A percentile compares a stretch with the other conserved stretches of the same genome.
These are phyloP conservation scores for Pseudonitzschia delicatissima DNA, from an alignment of 108 stramenopile genomes.

Conservation along the genomic window DNA sequence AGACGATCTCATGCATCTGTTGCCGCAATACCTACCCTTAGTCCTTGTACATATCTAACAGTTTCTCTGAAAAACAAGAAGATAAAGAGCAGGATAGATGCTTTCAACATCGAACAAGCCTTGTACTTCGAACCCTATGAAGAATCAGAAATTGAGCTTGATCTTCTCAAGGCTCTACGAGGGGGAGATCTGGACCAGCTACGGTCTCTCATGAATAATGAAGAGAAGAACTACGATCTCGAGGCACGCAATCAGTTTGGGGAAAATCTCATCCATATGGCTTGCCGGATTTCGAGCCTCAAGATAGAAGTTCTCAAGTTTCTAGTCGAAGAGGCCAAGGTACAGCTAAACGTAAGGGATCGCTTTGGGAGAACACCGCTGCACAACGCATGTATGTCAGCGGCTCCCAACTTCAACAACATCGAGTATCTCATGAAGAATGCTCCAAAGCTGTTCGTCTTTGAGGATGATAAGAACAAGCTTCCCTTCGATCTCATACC, in stretches of 20 bases:
- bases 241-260: slow-evolving; percentile 59
- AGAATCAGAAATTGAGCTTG: slow-evolving; percentile 12
- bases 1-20: neutral
- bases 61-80: slow-evolving; percentile 12
- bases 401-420: slow-evolving; percentile 42
- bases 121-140: slow-evolving; percentile 26
- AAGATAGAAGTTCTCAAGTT: slow-evolving; percentile 19
- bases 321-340: slow-evolving; percentile 46
- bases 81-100: slow-evolving; percentile 3
- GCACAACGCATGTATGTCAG: slow-evolving; percentile 79
- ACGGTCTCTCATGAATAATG: neutral
- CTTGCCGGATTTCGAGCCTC: slow-evolving; percentile 61
- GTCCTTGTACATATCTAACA: slow-evolving; percentile 10
- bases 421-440: slow-evolving; percentile 26
- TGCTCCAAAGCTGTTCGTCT: slow-evolving; percentile 23
- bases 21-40: neutral
- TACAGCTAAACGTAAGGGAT: slow-evolving; percentile 52
- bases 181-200: slow-evolving; percentile 1
- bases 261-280: slow-evolving; percentile 76
- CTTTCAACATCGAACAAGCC: slow-evolving; percentile 14
- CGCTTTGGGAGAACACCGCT: slow-evolving; percentile 73
- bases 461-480: slow-evolving; percentile 33
- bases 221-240: slow-evolving; percentile 16
- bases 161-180: slow-evolving; percentile 11
- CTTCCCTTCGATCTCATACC: slow-evolving; percentile 24